phyloP scores from a whole-genome alignment of 225 moss, liverwort and hornwort species.

The Neckera pumila region DNA sequence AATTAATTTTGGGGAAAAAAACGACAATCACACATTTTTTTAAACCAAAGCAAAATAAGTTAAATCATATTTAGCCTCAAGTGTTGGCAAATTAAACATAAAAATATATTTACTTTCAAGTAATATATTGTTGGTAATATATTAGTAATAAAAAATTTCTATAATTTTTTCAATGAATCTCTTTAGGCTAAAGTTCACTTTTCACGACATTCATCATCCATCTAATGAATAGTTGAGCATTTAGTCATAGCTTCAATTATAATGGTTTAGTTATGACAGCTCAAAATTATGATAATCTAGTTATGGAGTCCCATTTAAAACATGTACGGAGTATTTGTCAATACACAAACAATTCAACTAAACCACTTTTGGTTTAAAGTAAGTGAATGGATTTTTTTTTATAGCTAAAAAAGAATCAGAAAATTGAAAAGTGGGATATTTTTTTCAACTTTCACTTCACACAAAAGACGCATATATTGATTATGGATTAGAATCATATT shows the following conservation, averaged over 20 bases:
- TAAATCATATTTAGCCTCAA: background rate
- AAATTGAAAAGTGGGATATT: background rate
- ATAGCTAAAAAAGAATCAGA: background rate
- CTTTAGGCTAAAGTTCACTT: background rate
- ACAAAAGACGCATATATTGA: background rate
- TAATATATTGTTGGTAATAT: too few species aligned
- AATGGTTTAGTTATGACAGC: accelerated
- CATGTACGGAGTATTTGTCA: background rate
- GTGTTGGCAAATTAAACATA: accelerated
- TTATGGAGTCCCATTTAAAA: background rate
- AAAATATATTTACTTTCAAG: background rate
- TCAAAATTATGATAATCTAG: too few species aligned
- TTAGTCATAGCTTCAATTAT: background rate
- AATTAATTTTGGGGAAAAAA: accelerated
- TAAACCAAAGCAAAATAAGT: background rate
- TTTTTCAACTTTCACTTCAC: background rate
- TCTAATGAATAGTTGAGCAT: background rate
- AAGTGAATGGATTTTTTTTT: background rate
- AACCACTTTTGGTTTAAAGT: background rate
- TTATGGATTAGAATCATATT: background rate
- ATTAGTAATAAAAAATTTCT: too few species aligned
- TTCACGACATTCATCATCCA: background rate
- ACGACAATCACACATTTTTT: background rate
- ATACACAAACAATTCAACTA: background rate
- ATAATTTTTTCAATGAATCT: background rate